Evolutionary conservation across 139 green algal species (phyloP).

Genomic region (Penium margaritaceum): DNA sequence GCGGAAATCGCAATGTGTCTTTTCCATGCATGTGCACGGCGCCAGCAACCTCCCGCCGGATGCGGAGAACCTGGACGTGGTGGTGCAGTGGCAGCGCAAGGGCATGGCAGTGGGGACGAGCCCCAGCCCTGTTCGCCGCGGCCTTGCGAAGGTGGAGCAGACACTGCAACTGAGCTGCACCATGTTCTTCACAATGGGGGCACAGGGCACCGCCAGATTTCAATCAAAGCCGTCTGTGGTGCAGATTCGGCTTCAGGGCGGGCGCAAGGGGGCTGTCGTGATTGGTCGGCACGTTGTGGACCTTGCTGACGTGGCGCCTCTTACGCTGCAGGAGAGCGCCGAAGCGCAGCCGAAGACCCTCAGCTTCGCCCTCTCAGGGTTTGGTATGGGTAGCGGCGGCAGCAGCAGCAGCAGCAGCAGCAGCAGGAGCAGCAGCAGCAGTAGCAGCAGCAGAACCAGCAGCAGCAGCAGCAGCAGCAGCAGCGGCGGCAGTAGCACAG

Average conservation of each 20-base stretch:
- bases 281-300: slow-evolving; percentile 30
- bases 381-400: slow-evolving; percentile 4
- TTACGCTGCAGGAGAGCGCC: background rate
- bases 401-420: slow-evolving; percentile 8
- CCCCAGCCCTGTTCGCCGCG: background rate
- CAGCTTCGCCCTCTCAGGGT: slow-evolving; percentile 22
- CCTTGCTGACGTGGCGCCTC: slow-evolving; percentile 20
- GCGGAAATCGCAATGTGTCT: slow-evolving; percentile 14
- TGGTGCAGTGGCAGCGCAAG: slow-evolving; percentile 17
- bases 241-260: background rate
- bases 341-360: slow-evolving; percentile 12
- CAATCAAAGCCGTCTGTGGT: background rate
- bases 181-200: slow-evolving; percentile 4
- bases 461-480: slow-evolving; percentile 14
- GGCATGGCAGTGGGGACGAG: background rate
- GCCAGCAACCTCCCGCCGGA: slow-evolving; percentile 20
- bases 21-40: slow-evolving; percentile 33
- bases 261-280: background rate
- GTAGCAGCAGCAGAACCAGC: background rate
- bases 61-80: background rate
- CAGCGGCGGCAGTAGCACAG: background rate
- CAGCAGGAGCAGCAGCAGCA: slow-evolving; percentile 7
- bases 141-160: slow-evolving; percentile 22
- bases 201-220: background rate
- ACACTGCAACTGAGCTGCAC: slow-evolving; percentile 16